Evolutionary conservation across 352 stramenopile genomes (phyloP).

Genomic region (Ophiocytium majus): DNA sequence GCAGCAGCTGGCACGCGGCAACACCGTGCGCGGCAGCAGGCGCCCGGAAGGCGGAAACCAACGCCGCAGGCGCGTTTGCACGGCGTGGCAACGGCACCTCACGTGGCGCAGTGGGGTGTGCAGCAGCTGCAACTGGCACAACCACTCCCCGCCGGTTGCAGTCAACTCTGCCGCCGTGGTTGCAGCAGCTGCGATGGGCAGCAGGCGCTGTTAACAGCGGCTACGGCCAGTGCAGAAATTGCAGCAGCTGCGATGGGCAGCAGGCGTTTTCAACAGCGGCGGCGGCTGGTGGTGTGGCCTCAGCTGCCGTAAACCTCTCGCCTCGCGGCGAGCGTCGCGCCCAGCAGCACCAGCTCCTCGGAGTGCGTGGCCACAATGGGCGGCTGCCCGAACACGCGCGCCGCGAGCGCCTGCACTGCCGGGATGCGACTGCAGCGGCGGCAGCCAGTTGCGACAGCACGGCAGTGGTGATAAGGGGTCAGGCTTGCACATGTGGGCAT

Average conservation of each 20-base stretch:
- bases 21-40: no score
- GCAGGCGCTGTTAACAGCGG: background rate
- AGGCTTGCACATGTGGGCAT: no score
- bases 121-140: no score
- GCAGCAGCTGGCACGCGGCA: no score
- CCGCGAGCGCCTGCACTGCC: constrained; percentile 12
- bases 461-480: no score
- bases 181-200: background rate
- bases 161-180: no score
- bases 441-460: no score
- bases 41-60: no score
- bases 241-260: background rate
- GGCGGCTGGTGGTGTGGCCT: background rate
- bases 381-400: background rate
- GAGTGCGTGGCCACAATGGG: constrained; percentile 18
- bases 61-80: no score
- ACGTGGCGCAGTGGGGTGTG: no score
- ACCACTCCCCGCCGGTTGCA: no score
- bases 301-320: constrained; percentile 29
- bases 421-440: constrained; percentile 16
- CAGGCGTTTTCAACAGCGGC: background rate
- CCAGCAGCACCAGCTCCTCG: constrained; percentile 47
- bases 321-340: constrained; percentile 36
- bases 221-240: background rate
- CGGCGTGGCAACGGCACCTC: no score